A percentile compares a stretch with the other conserved stretches of the same genome.
Evolutionary conservation across 2,329 filamentous ascomycete genomes (phyloP).

Genomic region (Thelonectria olida): DNA sequence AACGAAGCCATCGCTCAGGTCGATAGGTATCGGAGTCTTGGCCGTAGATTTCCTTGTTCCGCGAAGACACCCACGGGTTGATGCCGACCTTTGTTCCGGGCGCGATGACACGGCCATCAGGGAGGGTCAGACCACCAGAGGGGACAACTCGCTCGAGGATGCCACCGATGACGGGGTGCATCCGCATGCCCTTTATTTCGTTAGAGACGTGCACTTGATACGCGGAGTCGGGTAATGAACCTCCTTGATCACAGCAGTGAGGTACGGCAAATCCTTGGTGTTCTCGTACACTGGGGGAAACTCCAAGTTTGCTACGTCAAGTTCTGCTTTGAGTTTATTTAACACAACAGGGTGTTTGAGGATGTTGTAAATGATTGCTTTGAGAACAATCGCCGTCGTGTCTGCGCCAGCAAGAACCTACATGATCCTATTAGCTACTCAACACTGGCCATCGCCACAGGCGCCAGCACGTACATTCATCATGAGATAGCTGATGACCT

Average conservation of each 20-base stretch:
- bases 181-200: constrained; percentile 15
- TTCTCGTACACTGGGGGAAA: constrained; percentile 18
- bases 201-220: too few relatives aligned
- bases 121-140: constrained; percentile 44
- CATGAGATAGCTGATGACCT: constrained; percentile 6
- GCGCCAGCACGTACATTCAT: not conserved
- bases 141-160: constrained; percentile 62
- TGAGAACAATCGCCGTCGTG: constrained; percentile 1
- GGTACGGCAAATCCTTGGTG: constrained; percentile 49
- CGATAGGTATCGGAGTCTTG: constrained; percentile 54
- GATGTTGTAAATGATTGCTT: constrained; percentile 4
- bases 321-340: not conserved
- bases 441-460: too few relatives aligned
- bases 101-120: constrained; percentile 47
- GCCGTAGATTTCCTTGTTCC: constrained; percentile 54
- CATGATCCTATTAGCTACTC: not conserved
- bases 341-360: not conserved
- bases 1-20: constrained; percentile 51
- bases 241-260: constrained; percentile 63
- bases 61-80: constrained; percentile 50
- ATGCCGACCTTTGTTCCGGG: constrained; percentile 51
- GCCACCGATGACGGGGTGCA: constrained; percentile 59
- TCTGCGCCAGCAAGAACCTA: constrained; percentile 9
- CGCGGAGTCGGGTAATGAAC: constrained; percentile 46
- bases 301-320: constrained; percentile 1